Base-by-base conservation (phyloP, 164 flowering plant genomes). In the Vitis riparia region DNA sequence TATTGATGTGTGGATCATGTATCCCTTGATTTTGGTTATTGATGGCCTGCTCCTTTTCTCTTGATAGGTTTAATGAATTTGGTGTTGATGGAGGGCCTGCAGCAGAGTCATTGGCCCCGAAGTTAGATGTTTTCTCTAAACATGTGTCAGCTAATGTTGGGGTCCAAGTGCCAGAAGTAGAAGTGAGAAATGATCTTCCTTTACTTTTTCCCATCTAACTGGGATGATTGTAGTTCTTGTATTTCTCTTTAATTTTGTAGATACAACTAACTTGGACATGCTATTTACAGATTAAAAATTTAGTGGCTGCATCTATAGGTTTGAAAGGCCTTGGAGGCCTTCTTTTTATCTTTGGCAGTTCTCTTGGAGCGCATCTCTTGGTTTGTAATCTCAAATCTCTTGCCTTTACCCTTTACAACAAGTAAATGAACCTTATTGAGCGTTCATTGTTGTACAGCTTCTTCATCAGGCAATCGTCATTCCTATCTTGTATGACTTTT, bases 401-500 rank as follows among this genome's bases (percentile, higher is more conserved):
- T 14, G 10, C 69, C 10, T 71, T 71, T 44, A 44, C 66, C 44
- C 7, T 37, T 37, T 37, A 37, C 44, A 37, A 3, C 44, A 37
- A 37, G 44, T 37, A 6, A 37, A 37, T 3, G 44, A 37, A 37
- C 7, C 44, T 37, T 37, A 37, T 37, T 0, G 44, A 37, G 44
- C 7, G 44, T 37, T 19, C 51, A 67, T 57, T n/a, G 62, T 16
- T 62, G 51, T 2, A 56, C 77, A 91, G 93, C 65, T 82, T 69
- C 68, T 91, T 19, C 88, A 89, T 65, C 86, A 83, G 80, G 63
- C 78, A 48, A 74, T 85, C 72, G 56, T 70, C n/a, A 78, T 87
- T 59, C 95, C 95, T 0, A 83, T 92, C 65, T 62, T 90, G 75
- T 85, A 75, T 37, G 95, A 92, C 76, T 89, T 90, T 83, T 90